These are phyloP conservation scores for Dendrobium nobile DNA, from an alignment of 106 monocot species.

Conservation along the genomic window DNA sequence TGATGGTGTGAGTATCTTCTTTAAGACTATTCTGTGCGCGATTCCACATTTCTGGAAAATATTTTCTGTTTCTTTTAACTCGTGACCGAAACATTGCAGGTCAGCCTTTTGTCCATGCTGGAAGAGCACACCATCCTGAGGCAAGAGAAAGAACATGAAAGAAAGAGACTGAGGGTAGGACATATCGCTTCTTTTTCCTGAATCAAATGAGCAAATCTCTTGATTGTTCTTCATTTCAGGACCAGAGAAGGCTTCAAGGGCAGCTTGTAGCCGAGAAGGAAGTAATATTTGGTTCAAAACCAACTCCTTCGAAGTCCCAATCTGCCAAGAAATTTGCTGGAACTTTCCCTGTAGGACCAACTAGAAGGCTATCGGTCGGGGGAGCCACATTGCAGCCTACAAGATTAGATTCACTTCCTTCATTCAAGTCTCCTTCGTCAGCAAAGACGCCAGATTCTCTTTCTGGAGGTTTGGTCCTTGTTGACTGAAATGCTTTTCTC, in stretches of 20 bases:
- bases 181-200: neutral
- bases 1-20: slow-evolving; percentile 54
- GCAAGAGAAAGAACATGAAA: slow-evolving; percentile 76
- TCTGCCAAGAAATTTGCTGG: slow-evolving; percentile 19
- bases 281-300: slow-evolving; percentile 27
- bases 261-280: slow-evolving; percentile 38
- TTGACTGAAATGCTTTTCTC: too few relatives aligned
- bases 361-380: slow-evolving; percentile 13
- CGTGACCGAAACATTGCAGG: slow-evolving; percentile 20
- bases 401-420: slow-evolving; percentile 7
- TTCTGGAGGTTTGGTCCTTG: neutral
- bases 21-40: neutral
- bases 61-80: slow-evolving; percentile 1
- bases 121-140: slow-evolving; percentile 57
- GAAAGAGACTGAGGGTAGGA: slow-evolving; percentile 53
- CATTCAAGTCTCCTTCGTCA: slow-evolving; percentile 3
- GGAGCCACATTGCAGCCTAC: slow-evolving; percentile 4
- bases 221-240: slow-evolving; percentile 21
- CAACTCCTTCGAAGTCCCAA: slow-evolving; percentile 18
- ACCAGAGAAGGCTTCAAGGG: slow-evolving; percentile 59
- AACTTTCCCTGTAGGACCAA: slow-evolving; percentile 4
- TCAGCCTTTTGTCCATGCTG: slow-evolving; percentile 56
- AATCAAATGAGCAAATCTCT: neutral
- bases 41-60: neutral
- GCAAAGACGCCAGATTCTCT: slow-evolving; percentile 4